phyloP scores from a whole-genome alignment of 495 filamentous ascomycete species.

The Xylaria grammica region DNA sequence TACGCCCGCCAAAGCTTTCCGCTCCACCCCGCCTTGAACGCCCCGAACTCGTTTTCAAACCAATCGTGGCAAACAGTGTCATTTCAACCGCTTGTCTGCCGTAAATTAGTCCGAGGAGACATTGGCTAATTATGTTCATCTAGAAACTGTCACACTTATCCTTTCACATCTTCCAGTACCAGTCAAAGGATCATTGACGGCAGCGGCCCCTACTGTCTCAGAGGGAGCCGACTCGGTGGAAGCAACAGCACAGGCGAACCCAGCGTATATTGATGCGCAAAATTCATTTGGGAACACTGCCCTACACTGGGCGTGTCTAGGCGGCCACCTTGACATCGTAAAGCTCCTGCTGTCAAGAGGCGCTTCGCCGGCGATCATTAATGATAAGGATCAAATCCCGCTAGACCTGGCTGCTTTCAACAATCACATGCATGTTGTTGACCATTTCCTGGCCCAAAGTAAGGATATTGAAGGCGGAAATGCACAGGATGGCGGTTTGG shows the following conservation, averaged over 20 bases:
- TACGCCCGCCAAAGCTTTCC: no score
- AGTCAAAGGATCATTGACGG: constrained; percentile 36
- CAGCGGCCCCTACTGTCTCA: constrained; percentile 55
- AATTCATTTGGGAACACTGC: constrained; percentile 87
- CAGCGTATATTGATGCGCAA: constrained; percentile 64
- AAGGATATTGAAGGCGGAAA: constrained; percentile 61
- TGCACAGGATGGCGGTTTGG: constrained; percentile 39
- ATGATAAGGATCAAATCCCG: constrained; percentile 83
- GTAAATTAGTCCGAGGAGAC: background rate
- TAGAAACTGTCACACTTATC: constrained; percentile 49
- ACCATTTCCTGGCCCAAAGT: constrained; percentile 64
- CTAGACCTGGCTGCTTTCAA: constrained; percentile 82
- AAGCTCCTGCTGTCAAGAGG: constrained; percentile 72
- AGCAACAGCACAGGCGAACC: constrained; percentile 33
- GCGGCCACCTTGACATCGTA: constrained; percentile 81
- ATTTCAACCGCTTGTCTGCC: background rate
- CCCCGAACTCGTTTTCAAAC: background rate
- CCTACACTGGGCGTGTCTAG: constrained; percentile 89
- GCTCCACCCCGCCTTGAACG: background rate
- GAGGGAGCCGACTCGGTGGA: constrained; percentile 40
- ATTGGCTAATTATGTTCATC: background rate
- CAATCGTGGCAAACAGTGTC: background rate
- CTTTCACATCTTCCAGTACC: constrained; percentile 43
- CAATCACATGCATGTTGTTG: constrained; percentile 69
- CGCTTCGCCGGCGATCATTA: constrained; percentile 74